phyloP scores from a whole-genome alignment of 2,329 filamentous ascomycete genomes.

The Monilinia aucupariae region DNA sequence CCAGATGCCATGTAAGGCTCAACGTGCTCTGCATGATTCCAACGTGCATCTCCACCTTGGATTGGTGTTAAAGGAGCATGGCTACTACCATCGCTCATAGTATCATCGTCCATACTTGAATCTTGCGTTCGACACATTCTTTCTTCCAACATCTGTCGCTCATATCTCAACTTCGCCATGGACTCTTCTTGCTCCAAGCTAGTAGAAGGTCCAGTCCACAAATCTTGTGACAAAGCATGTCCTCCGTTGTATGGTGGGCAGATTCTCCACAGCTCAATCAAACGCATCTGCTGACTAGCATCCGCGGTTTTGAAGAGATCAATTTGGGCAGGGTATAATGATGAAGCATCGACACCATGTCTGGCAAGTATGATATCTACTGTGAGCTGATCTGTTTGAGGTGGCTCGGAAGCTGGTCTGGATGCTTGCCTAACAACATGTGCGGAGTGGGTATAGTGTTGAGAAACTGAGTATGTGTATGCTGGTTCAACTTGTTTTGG shows the following conservation, averaged over 20 bases:
- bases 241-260: slow-evolving; percentile 49
- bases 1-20: slow-evolving; percentile 76
- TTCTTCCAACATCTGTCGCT: slow-evolving; percentile 44
- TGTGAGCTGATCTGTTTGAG: slow-evolving; percentile 44
- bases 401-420: slow-evolving; percentile 48
- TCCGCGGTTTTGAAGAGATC: slow-evolving; percentile 74
- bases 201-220: slow-evolving; percentile 52
- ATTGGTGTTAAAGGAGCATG: slow-evolving; percentile 41
- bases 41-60: slow-evolving; percentile 50
- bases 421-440: slow-evolving; percentile 50
- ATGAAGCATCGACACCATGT: slow-evolving; percentile 63
- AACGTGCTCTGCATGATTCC: slow-evolving; percentile 37
- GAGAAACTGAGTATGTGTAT: slow-evolving; percentile 68
- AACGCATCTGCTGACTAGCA: slow-evolving; percentile 53
- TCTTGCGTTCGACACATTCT: slow-evolving; percentile 37
- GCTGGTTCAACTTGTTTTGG: slow-evolving; percentile 37
- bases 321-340: slow-evolving; percentile 68
- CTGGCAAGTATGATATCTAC: slow-evolving; percentile 55
- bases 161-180: slow-evolving; percentile 54
- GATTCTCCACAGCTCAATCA: slow-evolving; percentile 21
- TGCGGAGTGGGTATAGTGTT: slow-evolving; percentile 78
- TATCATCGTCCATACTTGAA: slow-evolving; percentile 41
- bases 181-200: slow-evolving; percentile 50
- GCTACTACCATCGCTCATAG: slow-evolving; percentile 35
- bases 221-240: slow-evolving; percentile 51